These are phyloP conservation scores for Colletotrichum shisoi DNA, from an alignment of 2,329 filamentous ascomycete species.

Conservation along the genomic window DNA sequence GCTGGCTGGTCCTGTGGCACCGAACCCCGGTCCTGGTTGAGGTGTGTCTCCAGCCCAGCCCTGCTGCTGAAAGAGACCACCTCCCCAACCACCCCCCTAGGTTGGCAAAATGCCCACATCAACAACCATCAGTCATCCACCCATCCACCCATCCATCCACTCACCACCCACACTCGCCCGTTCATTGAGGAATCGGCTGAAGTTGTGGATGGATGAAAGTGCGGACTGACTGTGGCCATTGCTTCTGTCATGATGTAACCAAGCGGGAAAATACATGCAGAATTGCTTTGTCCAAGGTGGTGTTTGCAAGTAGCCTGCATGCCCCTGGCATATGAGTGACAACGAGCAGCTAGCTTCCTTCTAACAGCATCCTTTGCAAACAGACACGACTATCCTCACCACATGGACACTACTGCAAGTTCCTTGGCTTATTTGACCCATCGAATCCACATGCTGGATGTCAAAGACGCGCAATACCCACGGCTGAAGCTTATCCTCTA, in stretches of 20 bases:
- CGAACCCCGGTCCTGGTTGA: constrained; percentile 27
- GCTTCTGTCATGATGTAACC: not conserved
- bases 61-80: constrained; percentile 24
- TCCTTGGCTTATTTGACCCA: constrained; percentile 27
- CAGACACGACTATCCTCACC: constrained; percentile 19
- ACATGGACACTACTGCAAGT: constrained; percentile 25
- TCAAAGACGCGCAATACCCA: constrained; percentile 35
- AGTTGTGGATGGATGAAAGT: constrained; percentile 11
- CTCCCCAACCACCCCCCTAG: constrained; percentile 27
- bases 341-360: not conserved
- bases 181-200: not conserved
- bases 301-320: constrained; percentile 31
- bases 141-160: constrained; percentile 31
- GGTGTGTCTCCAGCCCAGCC: constrained; percentile 30
- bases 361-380: constrained; percentile 15
- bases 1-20: constrained; percentile 9
- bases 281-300: constrained; percentile 27
- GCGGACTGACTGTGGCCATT: constrained; percentile 14
- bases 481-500: constrained; percentile 33
- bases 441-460: constrained; percentile 26
- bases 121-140: constrained; percentile 32
- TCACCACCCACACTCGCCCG: not conserved
- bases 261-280: constrained; percentile 20
- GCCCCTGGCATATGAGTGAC: constrained; percentile 11
- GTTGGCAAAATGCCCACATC: constrained; percentile 11